Percentiles rank a stretch among this genome's conserved stretches.
phyloP scores from a whole-genome alignment of 129 eudicot species.

The Silybum marianum region DNA sequence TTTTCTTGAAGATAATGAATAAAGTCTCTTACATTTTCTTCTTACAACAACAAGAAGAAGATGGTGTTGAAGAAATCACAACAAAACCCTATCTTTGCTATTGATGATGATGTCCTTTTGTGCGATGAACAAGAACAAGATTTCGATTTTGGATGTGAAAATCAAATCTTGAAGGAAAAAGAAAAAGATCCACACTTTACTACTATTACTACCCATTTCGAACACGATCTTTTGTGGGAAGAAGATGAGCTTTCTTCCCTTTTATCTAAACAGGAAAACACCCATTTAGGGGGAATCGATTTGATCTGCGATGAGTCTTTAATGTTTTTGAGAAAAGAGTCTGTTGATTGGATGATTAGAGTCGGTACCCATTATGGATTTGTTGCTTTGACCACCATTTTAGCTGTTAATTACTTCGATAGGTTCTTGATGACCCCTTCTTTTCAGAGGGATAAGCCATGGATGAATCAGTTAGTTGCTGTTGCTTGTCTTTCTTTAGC shows the following conservation, averaged over 20 bases:
- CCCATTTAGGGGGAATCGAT: too few relatives aligned
- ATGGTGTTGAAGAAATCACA: slow-evolving; percentile 33
- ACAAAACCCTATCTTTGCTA: slow-evolving; percentile 48
- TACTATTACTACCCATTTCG: slow-evolving; percentile 23
- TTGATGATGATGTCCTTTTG: slow-evolving; percentile 55
- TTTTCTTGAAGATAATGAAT: slow-evolving; percentile 65
- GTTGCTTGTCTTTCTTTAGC: slow-evolving; percentile 91
- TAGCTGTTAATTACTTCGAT: slow-evolving; percentile 84
- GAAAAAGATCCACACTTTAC: slow-evolving; percentile 33
- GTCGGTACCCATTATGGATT: slow-evolving; percentile 69
- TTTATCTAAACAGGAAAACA: slow-evolving; percentile 63
- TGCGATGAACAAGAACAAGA: slow-evolving; percentile 71
- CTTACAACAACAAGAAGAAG: slow-evolving; percentile 34
- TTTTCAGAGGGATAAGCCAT: slow-evolving; percentile 73
- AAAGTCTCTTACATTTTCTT: slow-evolving; percentile 48
- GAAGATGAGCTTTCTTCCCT: slow-evolving; percentile 63
- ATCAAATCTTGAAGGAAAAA: slow-evolving; percentile 33
- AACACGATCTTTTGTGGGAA: slow-evolving; percentile 69
- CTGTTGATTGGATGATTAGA: slow-evolving; percentile 74
- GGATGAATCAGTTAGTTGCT: slow-evolving; percentile 91
- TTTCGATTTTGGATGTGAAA: too few relatives aligned
- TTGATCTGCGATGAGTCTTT: slow-evolving; percentile 50
- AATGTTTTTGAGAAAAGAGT: slow-evolving; percentile 46
- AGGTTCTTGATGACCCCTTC: slow-evolving; percentile 53
- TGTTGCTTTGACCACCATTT: slow-evolving; percentile 52